Evolutionary conservation across 768 basidiomycete species (phyloP), one percentile per base, ranked within the genome.

Genomic region (Pleurotus salmoneostramineus): DNA sequence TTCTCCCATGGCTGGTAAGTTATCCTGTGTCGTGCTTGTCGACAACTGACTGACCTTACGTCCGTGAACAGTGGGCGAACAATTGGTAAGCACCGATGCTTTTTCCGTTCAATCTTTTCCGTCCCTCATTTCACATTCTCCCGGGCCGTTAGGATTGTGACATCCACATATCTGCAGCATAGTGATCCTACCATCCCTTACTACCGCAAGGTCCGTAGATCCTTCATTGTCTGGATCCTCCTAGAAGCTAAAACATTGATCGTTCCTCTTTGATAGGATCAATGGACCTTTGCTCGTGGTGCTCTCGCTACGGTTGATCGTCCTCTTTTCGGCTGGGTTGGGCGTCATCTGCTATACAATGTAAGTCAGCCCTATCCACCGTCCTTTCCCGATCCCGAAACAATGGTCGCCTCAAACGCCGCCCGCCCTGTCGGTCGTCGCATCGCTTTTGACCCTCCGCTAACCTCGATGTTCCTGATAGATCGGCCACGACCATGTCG

Each of bases 121-220:
- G 5, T 21, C 8, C 2, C 27, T 3, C 14, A n/a, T 35, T 33
- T 14, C 40, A 6, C 33, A 35, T 4, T 14, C 32, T 5, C 55
- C 60, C 56, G 54, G 57, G 43, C 59, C 50, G 61, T 60, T 49
- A 80, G 83, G 83, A 82, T 86, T 63, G 81, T 84, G 51, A 80
- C 79, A 72, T 78, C 84, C 62, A 83, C 83, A 1, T 84, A 83
- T 63, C 72, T 87, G 10, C 84, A 85, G 46, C 84, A 87, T 62
- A 83, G 81, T 54, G 83, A 83, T 63, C 80, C 81, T 4, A 77
- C 74, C 0, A 74, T 85, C 32, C 84, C 84, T 0, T 83, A 84
- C 60, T 87, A 84, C 66, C 79, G 84, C 45, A 71, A 72, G 68
- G 74, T 72, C 55, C 34, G 62, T 31, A 5, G 37, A 56, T 33